Evolutionary conservation across 257 asterid genomes (phyloP).

Genomic region (Solanum gandarillasii): DNA sequence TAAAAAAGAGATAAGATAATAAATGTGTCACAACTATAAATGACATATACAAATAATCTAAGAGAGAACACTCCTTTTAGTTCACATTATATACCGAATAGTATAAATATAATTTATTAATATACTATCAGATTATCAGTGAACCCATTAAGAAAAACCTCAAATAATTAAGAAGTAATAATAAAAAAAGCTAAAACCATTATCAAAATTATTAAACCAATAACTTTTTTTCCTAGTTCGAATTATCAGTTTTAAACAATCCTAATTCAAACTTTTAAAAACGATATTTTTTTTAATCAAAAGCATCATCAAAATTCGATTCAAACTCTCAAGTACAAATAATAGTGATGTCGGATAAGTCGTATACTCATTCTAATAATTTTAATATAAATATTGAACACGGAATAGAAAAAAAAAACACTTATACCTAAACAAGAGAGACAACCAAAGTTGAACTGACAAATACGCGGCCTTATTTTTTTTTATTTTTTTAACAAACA

Average conservation of each 20-base stretch:
- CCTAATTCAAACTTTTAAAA: too few relatives aligned
- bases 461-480: background rate
- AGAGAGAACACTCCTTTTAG: background rate
- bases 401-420: fast-evolving
- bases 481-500: background rate
- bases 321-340: too few relatives aligned
- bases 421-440: background rate
- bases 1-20: background rate
- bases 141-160: background rate
- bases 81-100: background rate
- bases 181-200: too few relatives aligned
- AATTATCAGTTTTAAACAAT: background rate
- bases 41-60: background rate
- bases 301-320: too few relatives aligned
- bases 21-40: background rate
- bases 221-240: too few relatives aligned
- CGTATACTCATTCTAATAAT: fast-evolving
- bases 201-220: background rate
- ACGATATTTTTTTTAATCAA: fast-evolving
- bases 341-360: background rate
- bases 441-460: background rate
- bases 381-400: background rate
- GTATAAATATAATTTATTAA: too few relatives aligned
- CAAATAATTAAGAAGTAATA: too few relatives aligned
- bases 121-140: too few relatives aligned